Evolutionary conservation across 2,329 filamentous ascomycete genomes (phyloP).

Genomic region (Fusarium udum): DNA sequence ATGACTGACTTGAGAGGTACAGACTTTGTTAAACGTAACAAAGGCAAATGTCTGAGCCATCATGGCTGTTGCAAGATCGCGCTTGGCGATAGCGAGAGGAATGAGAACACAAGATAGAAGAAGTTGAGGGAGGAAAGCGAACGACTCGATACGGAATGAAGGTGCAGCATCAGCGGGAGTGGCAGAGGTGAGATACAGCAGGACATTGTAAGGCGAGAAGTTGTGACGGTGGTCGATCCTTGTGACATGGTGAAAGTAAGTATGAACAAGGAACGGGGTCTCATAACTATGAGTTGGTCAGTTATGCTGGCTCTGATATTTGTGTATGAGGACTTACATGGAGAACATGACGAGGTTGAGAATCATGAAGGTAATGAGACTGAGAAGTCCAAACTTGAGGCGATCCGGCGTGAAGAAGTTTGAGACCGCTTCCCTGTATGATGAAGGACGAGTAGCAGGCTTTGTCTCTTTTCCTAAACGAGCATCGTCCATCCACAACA

Average conservation of each 20-base stretch:
- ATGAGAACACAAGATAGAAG: constrained; percentile 81
- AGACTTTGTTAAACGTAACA: constrained; percentile 98
- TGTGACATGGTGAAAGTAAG: constrained; percentile 90
- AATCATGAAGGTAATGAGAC: constrained; percentile 75
- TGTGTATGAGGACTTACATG: constrained; percentile 60
- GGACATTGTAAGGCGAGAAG: constrained; percentile 94
- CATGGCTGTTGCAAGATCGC: constrained; percentile 83
- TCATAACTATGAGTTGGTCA: constrained; percentile 69
- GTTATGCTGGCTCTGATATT: not conserved
- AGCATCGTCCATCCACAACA: constrained; percentile 80
- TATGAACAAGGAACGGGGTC: constrained; percentile 83
- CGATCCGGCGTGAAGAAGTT: constrained; percentile 64
- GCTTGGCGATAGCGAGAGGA: constrained; percentile 79
- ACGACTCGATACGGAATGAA: constrained; percentile 69
- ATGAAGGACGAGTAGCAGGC: constrained; percentile 14
- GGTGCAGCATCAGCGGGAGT: constrained; percentile 50
- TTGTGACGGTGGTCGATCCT: constrained; percentile 97
- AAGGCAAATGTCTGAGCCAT: constrained; percentile 97
- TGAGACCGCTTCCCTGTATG: constrained; percentile 37
- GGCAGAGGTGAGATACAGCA: constrained; percentile 87
- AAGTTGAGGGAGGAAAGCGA: constrained; percentile 91
- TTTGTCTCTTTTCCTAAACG: constrained; percentile 46
- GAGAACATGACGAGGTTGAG: constrained; percentile 84
- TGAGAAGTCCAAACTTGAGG: constrained; percentile 67
- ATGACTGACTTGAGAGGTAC: constrained; percentile 85